Evolutionary conservation across 73 alveolate genomes (phyloP).

Genomic region (Breviolum minutum): DNA sequence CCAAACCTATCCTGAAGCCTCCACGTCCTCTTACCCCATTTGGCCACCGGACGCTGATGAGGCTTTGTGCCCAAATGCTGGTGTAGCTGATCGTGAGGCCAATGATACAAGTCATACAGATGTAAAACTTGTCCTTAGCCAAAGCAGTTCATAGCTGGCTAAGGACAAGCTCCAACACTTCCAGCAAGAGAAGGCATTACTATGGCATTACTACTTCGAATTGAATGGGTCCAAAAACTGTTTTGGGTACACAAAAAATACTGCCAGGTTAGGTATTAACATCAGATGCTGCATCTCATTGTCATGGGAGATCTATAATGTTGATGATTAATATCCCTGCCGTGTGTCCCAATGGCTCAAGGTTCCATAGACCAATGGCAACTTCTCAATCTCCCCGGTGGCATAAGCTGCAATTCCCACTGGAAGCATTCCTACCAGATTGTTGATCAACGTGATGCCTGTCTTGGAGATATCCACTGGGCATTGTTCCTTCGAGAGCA

Average conservation of each 20-base stretch:
- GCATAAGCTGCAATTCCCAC: conserved; percentile 61
- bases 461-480: conserved; percentile 71
- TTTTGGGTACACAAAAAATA: no score
- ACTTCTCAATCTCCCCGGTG: conserved; percentile 26
- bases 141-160: neutral
- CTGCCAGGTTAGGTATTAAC: neutral
- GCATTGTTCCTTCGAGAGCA: conserved; percentile 50
- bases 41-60: conserved; percentile 27
- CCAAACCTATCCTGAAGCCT: no score
- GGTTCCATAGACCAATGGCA: conserved; percentile 59
- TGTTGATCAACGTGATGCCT: conserved; percentile 84
- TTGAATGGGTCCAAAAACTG: no score
- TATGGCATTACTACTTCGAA: no score
- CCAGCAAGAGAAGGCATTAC: no score
- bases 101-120: conserved; percentile 55
- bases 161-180: neutral
- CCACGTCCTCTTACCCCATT: neutral
- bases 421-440: conserved; percentile 57
- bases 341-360: conserved; percentile 12
- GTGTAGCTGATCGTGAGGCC: conserved; percentile 85
- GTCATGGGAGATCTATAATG: no score
- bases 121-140: conserved; percentile 68
- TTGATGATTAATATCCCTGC: no score
- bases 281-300: no score
- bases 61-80: conserved; percentile 78